These are phyloP conservation scores for Wickerhamomyces bovis DNA, from an alignment of 805 yeast species.

Conservation along the genomic window DNA sequence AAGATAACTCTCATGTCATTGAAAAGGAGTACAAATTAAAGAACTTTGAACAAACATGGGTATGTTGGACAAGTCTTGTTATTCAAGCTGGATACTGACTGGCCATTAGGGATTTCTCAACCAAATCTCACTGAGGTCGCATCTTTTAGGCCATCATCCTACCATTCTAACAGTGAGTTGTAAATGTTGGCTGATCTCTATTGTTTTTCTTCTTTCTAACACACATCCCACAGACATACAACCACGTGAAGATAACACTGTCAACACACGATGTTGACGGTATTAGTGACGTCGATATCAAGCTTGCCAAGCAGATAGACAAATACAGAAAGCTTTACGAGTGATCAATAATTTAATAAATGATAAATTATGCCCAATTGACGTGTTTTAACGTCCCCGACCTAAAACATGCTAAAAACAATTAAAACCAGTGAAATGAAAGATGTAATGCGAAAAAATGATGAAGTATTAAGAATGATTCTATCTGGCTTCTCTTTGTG, in stretches of 20 bases:
- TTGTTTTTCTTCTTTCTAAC: background rate
- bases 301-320: conserved; percentile 46
- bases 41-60: conserved; percentile 60
- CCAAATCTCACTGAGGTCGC: conserved; percentile 50
- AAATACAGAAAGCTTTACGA: conserved; percentile 21
- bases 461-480: background rate
- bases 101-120: conserved; percentile 41
- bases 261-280: conserved; percentile 62
- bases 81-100: background rate
- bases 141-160: conserved; percentile 64
- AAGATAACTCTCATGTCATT: conserved; percentile 11
- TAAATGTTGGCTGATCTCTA: no score
- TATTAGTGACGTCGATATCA: conserved; percentile 50
- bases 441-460: background rate
- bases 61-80: no score
- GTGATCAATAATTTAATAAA: background rate
- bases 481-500: conserved; percentile 16
- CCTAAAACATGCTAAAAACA: background rate
- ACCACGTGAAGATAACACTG: conserved; percentile 44
- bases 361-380: background rate
- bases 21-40: conserved; percentile 36
- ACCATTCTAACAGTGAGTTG: conserved; percentile 42
- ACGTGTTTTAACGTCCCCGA: background rate
- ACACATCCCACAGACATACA: conserved; percentile 36
- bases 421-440: background rate